Evolutionary conservation across 2,329 filamentous ascomycete genomes (phyloP).

Genomic region (Escovopsis sp.): DNA sequence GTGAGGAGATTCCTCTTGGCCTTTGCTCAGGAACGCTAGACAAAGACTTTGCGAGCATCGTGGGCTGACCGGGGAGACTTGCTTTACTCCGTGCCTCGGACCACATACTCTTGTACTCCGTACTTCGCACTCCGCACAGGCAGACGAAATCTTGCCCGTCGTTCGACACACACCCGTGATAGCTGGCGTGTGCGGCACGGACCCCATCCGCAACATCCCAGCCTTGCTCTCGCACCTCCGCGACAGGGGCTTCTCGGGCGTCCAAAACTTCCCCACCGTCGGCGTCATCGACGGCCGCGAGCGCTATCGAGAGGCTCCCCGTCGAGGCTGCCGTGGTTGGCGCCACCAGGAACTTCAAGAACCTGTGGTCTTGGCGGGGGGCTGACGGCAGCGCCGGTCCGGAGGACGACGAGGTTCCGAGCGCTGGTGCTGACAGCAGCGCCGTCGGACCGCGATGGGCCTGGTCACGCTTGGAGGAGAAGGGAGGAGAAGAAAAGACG

Average conservation of each 20-base stretch:
- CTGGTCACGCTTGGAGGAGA: too few species aligned
- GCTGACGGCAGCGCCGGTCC: too few species aligned
- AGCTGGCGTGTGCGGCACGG: conserved; percentile 55
- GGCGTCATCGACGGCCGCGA: conserved; percentile 58
- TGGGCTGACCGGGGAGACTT: too few species aligned
- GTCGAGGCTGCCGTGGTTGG: conserved; percentile 49
- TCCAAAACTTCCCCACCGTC: conserved; percentile 62
- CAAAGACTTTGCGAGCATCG: too few species aligned
- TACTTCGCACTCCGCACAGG: conserved; percentile 21
- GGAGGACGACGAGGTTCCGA: too few species aligned
- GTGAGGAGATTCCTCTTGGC: conserved; percentile 15
- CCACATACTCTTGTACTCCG: background rate
- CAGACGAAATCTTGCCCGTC: conserved; percentile 49
- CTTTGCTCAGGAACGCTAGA: too few species aligned
- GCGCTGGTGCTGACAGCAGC: too few species aligned
- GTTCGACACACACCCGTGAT: conserved; percentile 49
- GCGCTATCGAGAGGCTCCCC: conserved; percentile 52
- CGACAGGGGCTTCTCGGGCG: conserved; percentile 48
- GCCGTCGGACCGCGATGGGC: too few species aligned
- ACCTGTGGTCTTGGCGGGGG: background rate
- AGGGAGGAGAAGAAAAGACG: too few species aligned
- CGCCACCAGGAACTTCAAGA: conserved; percentile 16
- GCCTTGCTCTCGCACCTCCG: conserved; percentile 44
- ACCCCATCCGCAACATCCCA: conserved; percentile 50
- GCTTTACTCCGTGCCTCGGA: background rate